Base-by-base conservation (phyloP, 352 stramenopile genomes). In the Pythium dissimile region DNA sequence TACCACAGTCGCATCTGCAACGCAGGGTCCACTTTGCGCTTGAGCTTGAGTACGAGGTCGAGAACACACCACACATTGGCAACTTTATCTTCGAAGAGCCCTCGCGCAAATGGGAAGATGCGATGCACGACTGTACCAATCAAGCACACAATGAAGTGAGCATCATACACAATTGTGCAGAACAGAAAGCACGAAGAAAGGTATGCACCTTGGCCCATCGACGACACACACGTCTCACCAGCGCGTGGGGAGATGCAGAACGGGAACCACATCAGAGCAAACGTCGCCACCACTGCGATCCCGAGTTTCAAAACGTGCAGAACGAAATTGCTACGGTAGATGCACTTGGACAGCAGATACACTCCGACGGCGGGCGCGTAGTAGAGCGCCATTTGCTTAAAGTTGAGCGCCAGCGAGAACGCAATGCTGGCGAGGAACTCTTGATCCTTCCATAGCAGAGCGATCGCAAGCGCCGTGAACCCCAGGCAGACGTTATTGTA, bases 351-450 rank as follows among this genome's bases (percentile, higher is more conserved):
- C 24, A 99, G 64, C n/a, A 98, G 73, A 62, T 91, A 98, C 7
- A 94, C 75, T 53, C 97, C 97, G 31, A 99, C 81, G 31, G 86
- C 89, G 5, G 95, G 95, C 1, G 95, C 90, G 69, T 98, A 99
- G 74, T 99, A 99, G 5, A 99, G 80, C n/a, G 94, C 86, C 92
- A 99, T 99, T 88, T 99, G 97, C 83, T 99, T 99, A 66, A 98
- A 99, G 66, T 98, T 99, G 7, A 99, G 78, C 31, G 96, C 92
- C 24, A 98, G 69, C 42, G 79, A 92, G 72, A 98, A 99, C 41
- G 71, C 80, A 56, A 94, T 58, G 63, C 86, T 90, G 16, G 80
- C 86, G 7, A 94, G 64, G 30, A 94, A 88, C 53, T 96, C 86
- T 56, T 90, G 77, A 37, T 83, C 75, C 15, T 72, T 60, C 42